Conservation (phyloP, 768 basidiomycete species). For the Pleurotus sapidus region DNA sequence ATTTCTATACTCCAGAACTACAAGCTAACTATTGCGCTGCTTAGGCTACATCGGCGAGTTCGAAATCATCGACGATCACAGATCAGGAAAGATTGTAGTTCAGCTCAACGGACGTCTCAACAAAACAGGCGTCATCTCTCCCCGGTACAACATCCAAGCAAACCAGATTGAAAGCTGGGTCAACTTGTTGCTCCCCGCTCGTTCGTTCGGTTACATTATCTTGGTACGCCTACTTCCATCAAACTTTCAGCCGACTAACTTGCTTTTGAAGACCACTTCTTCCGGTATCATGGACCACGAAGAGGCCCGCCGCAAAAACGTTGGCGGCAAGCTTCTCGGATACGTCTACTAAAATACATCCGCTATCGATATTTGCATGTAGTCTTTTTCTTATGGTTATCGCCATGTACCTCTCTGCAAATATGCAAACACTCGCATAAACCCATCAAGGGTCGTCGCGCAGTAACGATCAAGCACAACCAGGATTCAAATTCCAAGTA, state of each 20-base stretch:
- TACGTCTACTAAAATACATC: conserved; percentile 73
- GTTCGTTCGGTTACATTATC: conserved; percentile 97
- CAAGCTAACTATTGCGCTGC: conserved; percentile 11
- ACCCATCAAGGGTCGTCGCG: no score
- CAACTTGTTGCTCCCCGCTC: conserved; percentile 92
- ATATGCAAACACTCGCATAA: no score
- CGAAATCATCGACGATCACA: conserved; percentile 98
- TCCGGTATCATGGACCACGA: conserved; percentile 99
- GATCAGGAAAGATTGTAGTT: conserved; percentile 95
- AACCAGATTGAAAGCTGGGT: conserved; percentile 95
- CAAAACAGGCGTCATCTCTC: conserved; percentile 99
- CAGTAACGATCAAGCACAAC: no score
- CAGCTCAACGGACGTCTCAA: conserved; percentile 98
- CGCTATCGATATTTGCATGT: no score
- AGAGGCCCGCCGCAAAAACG: conserved; percentile 97
- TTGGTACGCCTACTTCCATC: conserved; percentile 45
- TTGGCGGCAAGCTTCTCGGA: conserved; percentile 92
- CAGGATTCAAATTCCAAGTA: no score
- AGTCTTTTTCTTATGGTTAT: no score
- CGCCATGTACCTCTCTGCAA: no score
- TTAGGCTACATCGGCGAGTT: conserved; percentile 98
- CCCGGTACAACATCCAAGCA: conserved; percentile 95
- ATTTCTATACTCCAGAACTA: conserved; percentile 14
- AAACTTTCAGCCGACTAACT: no score
- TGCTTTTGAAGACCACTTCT: conserved; percentile 74